A percentile compares a stretch with the other conserved stretches of the same genome.
These are phyloP conservation scores for Barnettozyma botsteinii DNA, from an alignment of 805 yeast genomes.

Conservation along the genomic window DNA sequence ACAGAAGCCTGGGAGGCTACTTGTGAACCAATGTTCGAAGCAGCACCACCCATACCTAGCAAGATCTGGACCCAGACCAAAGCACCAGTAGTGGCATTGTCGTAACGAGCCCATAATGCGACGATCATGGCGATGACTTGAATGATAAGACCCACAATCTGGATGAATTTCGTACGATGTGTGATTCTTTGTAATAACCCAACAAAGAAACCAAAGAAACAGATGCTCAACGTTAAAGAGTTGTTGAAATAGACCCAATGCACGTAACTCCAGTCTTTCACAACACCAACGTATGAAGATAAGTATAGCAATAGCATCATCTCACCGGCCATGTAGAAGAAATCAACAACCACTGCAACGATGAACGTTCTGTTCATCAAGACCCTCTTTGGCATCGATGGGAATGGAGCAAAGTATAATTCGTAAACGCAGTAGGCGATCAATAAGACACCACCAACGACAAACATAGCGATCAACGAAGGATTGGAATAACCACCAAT, in stretches of 20 bases:
- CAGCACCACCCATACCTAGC: constrained; percentile 37
- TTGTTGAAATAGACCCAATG: constrained; percentile 36
- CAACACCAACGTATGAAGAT: constrained; percentile 31
- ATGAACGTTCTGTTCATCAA: constrained; percentile 33
- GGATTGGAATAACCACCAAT: constrained; percentile 32
- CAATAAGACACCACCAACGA: constrained; percentile 34
- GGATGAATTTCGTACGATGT: constrained; percentile 34
- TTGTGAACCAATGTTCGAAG: constrained; percentile 31
- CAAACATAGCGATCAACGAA: constrained; percentile 38
- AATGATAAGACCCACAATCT: constrained; percentile 29
- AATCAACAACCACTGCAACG: constrained; percentile 30
- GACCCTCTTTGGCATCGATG: constrained; percentile 33
- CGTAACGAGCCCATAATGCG: constrained; percentile 26
- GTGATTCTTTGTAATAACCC: constrained; percentile 31
- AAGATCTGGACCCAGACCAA: constrained; percentile 32
- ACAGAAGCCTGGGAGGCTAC: constrained; percentile 38
- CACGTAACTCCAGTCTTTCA: constrained; percentile 26
- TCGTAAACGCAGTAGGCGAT: constrained; percentile 33
- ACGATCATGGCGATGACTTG: constrained; percentile 32
- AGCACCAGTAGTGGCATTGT: constrained; percentile 16
- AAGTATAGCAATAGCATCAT: constrained; percentile 27
- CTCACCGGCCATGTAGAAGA: constrained; percentile 28
- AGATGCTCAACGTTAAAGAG: constrained; percentile 32
- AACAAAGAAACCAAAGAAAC: constrained; percentile 34
- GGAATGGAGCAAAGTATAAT: constrained; percentile 30